Percentiles rank a stretch among this genome's conserved stretches.
phyloP scores from a whole-genome alignment of 768 basidiomycete species.

The Mycena venus region DNA sequence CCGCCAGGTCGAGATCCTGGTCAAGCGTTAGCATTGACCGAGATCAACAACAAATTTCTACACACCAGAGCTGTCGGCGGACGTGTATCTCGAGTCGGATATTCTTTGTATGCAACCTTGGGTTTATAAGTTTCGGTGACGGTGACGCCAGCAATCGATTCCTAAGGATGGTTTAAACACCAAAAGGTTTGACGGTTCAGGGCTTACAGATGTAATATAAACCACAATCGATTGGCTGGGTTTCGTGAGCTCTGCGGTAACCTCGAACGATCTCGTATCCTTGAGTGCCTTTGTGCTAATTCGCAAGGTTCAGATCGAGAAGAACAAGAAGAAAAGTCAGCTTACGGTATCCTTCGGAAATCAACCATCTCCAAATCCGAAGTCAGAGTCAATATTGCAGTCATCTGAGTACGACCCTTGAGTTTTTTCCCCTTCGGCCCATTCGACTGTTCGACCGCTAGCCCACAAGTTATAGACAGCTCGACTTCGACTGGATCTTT shows the following conservation, averaged over 20 bases:
- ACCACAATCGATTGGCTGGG: slow-evolving; percentile 81
- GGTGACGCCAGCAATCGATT: slow-evolving; percentile 78
- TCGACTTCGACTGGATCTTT: slow-evolving; percentile 69
- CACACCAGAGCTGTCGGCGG: slow-evolving; percentile 73
- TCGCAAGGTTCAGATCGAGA: not conserved
- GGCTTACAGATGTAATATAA: slow-evolving; percentile 70
- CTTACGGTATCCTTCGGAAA: slow-evolving; percentile 83
- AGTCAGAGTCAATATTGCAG: slow-evolving; percentile 79
- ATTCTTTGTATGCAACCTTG: slow-evolving; percentile 63
- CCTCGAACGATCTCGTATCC: slow-evolving; percentile 69
- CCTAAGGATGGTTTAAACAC: slow-evolving; percentile 58
- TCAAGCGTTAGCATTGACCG: not conserved
- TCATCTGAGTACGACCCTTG: slow-evolving; percentile 68
- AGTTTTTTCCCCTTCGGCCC: slow-evolving; percentile 58
- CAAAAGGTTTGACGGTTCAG: not conserved
- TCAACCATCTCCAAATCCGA: slow-evolving; percentile 84
- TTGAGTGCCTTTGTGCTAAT: slow-evolving; percentile 77
- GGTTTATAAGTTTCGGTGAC: slow-evolving; percentile 70
- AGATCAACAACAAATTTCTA: slow-evolving; percentile 1
- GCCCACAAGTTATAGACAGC: slow-evolving; percentile 69
- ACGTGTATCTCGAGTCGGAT: slow-evolving; percentile 79
- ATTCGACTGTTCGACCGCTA: slow-evolving; percentile 48
- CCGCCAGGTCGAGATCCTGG: slow-evolving; percentile 76
- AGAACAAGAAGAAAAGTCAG: slow-evolving; percentile 1
- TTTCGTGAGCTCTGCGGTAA: slow-evolving; percentile 73